Percentiles rank a stretch among this genome's conserved stretches.
phyloP scores from a whole-genome alignment of 805 yeast genomes.

The Scheffersomyces amazonensis region DNA sequence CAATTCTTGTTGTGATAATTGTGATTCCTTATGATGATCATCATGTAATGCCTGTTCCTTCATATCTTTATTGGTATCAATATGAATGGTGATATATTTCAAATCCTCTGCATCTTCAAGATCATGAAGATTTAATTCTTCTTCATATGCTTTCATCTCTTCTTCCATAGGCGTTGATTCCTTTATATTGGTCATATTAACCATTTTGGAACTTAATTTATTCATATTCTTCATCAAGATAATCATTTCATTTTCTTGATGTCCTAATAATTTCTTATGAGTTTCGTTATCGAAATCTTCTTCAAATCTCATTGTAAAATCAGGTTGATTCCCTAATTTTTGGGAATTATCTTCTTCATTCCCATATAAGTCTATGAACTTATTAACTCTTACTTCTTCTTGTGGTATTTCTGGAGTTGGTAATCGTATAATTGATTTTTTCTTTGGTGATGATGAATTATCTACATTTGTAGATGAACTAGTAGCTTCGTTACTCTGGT shows the following conservation, averaged over 20 bases:
- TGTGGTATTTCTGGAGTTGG: not conserved
- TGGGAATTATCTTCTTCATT: conserved; percentile 80
- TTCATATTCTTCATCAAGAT: conserved; percentile 86
- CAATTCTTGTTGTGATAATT: conserved; percentile 9
- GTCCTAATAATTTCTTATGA: conserved; percentile 5
- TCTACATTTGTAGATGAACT: not conserved
- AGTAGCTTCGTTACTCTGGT: not conserved
- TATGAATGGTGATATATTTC: conserved; percentile 28
- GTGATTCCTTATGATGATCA: conserved; percentile 1
- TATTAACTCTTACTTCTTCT: conserved; percentile 51
- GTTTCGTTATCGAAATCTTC: conserved; percentile 26
- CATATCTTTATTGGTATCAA: conserved; percentile 19
- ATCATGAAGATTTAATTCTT: conserved; percentile 35
- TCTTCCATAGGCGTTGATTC: conserved; percentile 9
- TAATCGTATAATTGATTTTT: not conserved
- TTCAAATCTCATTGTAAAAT: conserved; percentile 77
- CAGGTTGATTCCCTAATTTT: conserved; percentile 76
- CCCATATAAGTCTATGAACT: conserved; percentile 75
- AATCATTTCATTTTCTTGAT: conserved; percentile 58
- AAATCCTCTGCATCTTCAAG: conserved; percentile 31
- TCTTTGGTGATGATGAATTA: not conserved
- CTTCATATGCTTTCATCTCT: conserved; percentile 18
- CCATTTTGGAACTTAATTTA: conserved; percentile 78
- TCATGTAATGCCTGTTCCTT: conserved; percentile 16
- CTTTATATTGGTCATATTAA: conserved; percentile 22